Base-by-base conservation (phyloP, 2,329 filamentous ascomycete genomes). In the Diaporthe ilicicola region DNA sequence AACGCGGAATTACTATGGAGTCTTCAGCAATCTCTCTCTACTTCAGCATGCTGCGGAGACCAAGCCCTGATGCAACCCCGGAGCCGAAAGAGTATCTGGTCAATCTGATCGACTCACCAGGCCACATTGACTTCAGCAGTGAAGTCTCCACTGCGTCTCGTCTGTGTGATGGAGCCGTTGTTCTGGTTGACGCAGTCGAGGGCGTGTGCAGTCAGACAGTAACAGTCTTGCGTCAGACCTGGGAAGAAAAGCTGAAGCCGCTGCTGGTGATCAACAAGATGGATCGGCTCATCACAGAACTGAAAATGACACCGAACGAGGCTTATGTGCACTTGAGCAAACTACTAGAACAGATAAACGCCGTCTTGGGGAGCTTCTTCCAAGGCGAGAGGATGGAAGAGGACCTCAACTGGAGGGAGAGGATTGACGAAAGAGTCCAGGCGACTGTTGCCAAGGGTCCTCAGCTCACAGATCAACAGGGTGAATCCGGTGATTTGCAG, bases 1-100 rank as follows among this genome's bases (percentile, higher is more conserved):
- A 93, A 19, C 92, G 96, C 74, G 96, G 96, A 70, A 99, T 99
- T 79, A 99, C 96, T n/a, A 99, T 99, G 96, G 96, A 99, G 81
- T 98, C 96, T 0, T 98, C 95, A 7, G 96, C 96, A 73, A 99
- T 99, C 74, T 98, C 96, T 0, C 86, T 99, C 42, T 97, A 93
- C 82, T 99, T 99, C 81, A 97, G 95, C 44, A 94, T 98, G 88
- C 85, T 97, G 67, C 89, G 95, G 75, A 90, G 94, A 75, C 85
- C 89, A 46, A 85, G 89, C 1, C 91, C 92, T 2, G 91, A 94
- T 19, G 89, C 89, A 7, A 79, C 86, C 17, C 92, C 94, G 0
- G 88, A 91, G 76, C 87, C 92, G 24, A 94, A 94, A 78, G 95
- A 99, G 81, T 98, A 97, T 79, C 87, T 99, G 73, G 94, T 99